Conservation (phyloP, 2,329 filamentous ascomycete species). For the Aureobasidium sp. region DNA sequence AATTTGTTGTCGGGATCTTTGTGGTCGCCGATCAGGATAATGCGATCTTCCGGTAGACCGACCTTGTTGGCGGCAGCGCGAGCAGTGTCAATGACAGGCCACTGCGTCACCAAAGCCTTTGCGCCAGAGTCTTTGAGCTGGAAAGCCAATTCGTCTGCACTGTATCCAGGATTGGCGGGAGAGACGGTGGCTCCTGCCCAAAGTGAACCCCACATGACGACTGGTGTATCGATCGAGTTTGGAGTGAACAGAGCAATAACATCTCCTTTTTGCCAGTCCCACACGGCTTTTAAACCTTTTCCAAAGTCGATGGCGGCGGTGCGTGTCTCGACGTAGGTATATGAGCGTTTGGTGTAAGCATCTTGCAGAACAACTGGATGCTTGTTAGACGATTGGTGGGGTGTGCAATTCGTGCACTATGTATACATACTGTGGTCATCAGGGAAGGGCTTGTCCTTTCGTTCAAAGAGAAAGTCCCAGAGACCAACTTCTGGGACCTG, state of each 20-base stretch:
- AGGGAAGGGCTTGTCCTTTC: slow-evolving; percentile 56
- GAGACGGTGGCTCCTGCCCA: slow-evolving; percentile 78
- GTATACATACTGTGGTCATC: slow-evolving; percentile 61
- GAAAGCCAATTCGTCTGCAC: slow-evolving; percentile 71
- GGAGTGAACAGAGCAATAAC: slow-evolving; percentile 76
- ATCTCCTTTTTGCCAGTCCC: slow-evolving; percentile 76
- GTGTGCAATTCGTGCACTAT: too few species aligned
- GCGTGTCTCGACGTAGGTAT: slow-evolving; percentile 65
- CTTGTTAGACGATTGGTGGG: neutral
- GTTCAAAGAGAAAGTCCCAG: slow-evolving; percentile 72
- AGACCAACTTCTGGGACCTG: slow-evolving; percentile 69
- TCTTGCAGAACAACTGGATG: slow-evolving; percentile 68
- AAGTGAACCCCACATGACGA: slow-evolving; percentile 67
- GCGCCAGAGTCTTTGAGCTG: slow-evolving; percentile 75
- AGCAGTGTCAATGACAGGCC: slow-evolving; percentile 57
- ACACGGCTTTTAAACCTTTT: slow-evolving; percentile 64
- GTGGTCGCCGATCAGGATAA: slow-evolving; percentile 69
- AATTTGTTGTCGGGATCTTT: slow-evolving; percentile 51
- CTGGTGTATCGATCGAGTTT: slow-evolving; percentile 77
- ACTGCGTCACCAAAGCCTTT: slow-evolving; percentile 68
- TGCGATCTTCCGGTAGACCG: slow-evolving; percentile 63
- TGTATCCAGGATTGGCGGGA: slow-evolving; percentile 87
- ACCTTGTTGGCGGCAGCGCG: slow-evolving; percentile 60
- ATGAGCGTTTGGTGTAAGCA: slow-evolving; percentile 58
- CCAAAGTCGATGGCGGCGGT: slow-evolving; percentile 67